Conservation (phyloP, 2,329 filamentous ascomycete species). For the Talaromyces sp. region DNA sequence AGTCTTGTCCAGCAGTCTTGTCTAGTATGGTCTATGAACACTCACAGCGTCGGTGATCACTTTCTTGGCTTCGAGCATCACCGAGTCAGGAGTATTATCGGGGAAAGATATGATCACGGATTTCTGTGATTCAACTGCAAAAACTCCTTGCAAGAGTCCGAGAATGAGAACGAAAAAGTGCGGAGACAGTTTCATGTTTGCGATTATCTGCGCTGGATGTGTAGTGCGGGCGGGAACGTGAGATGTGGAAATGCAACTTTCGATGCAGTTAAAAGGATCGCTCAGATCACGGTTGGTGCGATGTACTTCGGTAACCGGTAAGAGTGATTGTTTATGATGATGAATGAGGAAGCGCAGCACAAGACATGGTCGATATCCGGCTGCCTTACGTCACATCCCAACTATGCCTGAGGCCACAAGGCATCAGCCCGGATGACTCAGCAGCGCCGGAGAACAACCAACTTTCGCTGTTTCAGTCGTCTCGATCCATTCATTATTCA, state of each 20-base stretch:
- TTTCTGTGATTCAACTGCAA: constrained; percentile 58
- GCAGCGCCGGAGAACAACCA: background rate
- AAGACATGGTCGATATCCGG: background rate
- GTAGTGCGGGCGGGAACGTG: background rate
- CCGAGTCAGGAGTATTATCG: constrained; percentile 58
- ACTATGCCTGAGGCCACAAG: background rate
- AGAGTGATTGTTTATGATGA: background rate
- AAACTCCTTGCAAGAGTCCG: constrained; percentile 47
- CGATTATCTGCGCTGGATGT: background rate
- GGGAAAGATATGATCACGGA: constrained; percentile 75
- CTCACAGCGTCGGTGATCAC: constrained; percentile 60
- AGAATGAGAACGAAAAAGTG: constrained; percentile 52
- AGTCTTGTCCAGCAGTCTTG: too few species aligned
- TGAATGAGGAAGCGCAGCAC: background rate
- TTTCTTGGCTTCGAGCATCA: constrained; percentile 67
- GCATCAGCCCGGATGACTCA: background rate
- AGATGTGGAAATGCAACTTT: background rate
- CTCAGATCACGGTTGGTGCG: too few species aligned
- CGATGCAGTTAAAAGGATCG: background rate
- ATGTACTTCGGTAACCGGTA: too few species aligned
- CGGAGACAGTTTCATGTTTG: constrained; percentile 60
- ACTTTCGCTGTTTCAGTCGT: background rate
- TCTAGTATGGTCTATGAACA: constrained; percentile 1
- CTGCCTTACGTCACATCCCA: background rate
- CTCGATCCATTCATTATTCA: background rate